Evolutionary conservation across 352 stramenopile genomes (phyloP), one percentile per base, ranked within the genome.

Genomic region (Phytophthora tentaculata): DNA sequence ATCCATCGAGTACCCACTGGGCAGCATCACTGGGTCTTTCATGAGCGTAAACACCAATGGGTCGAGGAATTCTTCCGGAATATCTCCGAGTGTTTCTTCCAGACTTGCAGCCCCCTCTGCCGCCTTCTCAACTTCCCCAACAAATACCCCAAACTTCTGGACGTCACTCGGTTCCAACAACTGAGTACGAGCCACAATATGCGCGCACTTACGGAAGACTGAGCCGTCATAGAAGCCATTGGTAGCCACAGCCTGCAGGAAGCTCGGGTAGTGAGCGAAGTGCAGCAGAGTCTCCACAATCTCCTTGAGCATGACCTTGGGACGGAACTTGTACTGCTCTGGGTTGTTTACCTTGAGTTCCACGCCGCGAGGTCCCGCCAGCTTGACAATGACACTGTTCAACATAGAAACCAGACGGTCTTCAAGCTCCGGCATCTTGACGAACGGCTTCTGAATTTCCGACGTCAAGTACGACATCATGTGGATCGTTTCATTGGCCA

Each of bases 381-480:
- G 81, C 66, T 99, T 99, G 14, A 96, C 92, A 5, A 99, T 76
- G 35, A 99, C 96, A 71, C 97, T 98, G 48, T 98, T 91, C 14
- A 99, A 81, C 95, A 99, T 99, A 64, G 92, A 96, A 13, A 98
- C 97, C 26, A 99, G 83, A 41, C 97, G 94, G 26, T 94, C 79
- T 64, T 95, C 91, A 28, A 99, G 89, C 75, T 98, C 96, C 12
- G 92, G 80, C 74, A 97, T 90, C 56, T 86, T 79, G 16, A 99
- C 77, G 56, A 99, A 99, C 39, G 98, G 92, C 29, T 87, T 81
- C 61, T 97, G 94, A 39, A 95, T 90, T 74, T 99, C 96, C 3
- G 93, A 97, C 66, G 96, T 98, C 58, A 99, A 71, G 56, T 98
- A 99, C 24, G 93, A 96, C 83, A 99, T 92, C 96, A 99, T 99